These are phyloP conservation scores for Lyophyllum decastes DNA, from an alignment of 768 basidiomycete species.

Conservation along the genomic window DNA sequence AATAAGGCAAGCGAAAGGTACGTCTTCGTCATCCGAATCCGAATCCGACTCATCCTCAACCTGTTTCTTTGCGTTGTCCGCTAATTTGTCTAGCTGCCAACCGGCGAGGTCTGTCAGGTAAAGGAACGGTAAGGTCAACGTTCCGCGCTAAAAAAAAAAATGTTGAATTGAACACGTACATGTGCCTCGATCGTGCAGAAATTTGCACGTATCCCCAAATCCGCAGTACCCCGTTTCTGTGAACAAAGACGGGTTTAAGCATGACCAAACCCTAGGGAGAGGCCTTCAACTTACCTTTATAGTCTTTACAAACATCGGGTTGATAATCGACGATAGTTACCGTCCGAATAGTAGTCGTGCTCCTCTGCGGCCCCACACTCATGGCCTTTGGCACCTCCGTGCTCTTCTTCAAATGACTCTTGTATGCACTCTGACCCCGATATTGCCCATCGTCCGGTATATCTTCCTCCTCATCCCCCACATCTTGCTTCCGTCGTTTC, in stretches of 20 bases:
- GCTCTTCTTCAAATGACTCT: constrained; percentile 76
- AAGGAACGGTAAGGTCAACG: constrained; percentile 12
- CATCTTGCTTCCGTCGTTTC: constrained; percentile 63
- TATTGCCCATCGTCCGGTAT: constrained; percentile 85
- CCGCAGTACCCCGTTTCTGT: constrained; percentile 98
- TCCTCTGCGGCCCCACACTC: constrained; percentile 80
- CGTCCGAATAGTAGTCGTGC: constrained; percentile 81
- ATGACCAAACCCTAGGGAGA: not conserved
- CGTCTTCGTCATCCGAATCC: constrained; percentile 79
- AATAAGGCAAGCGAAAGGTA: constrained; percentile 98
- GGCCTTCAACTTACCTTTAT: constrained; percentile 74
- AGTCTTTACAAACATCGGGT: constrained; percentile 99
- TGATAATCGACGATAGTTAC: constrained; percentile 98
- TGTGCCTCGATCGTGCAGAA: constrained; percentile 96
- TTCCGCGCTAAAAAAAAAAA: constrained; percentile 7
- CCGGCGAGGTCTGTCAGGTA: constrained; percentile 79
- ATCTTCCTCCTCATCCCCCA: constrained; percentile 60
- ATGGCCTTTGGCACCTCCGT: constrained; percentile 87
- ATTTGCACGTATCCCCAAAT: constrained; percentile 99
- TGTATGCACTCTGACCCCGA: constrained; percentile 81
- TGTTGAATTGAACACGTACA: constrained; percentile 51
- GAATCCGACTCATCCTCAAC: constrained; percentile 64
- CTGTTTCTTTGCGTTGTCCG: constrained; percentile 70
- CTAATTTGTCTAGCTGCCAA: constrained; percentile 97
- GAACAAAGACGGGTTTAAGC: constrained; percentile 9